Evolutionary conservation across 768 basidiomycete species (phyloP), one percentile per base, ranked within the genome.

Genomic region (Russula griseocarnosa): DNA sequence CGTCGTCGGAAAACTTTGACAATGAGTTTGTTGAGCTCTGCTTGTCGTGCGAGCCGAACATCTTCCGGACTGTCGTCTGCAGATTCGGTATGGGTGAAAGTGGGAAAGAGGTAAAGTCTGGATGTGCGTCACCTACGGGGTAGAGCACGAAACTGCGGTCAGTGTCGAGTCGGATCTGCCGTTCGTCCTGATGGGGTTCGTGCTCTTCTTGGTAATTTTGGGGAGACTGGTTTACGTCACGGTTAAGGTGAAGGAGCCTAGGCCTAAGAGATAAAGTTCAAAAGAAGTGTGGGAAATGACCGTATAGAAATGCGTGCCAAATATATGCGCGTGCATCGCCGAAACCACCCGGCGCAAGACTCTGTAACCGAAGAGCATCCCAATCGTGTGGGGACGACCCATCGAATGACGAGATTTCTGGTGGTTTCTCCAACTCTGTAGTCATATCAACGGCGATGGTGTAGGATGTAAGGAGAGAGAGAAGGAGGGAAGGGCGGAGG

Each of bases 71-170:
- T 64, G 16, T 68, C 69, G 50, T 58, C 62, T 64, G 62, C 30
- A 38, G 16, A 34, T 44, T 54, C 14, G 26, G 14, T 10, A 24
- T 64, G 38, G 52, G 46, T 50, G 42, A 38, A 22, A 32, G 34
- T n/a, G 38, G n/a, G 63, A 22, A 18, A 65, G 65, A 13, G 47
- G 58, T 32, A 63, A 22, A 26, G 50, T 32, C 32, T 51, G 58
- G 32, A 68, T 3, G 50, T 20, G 60, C 24, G 55, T 66, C 65
- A 62, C 93, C 90, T 82, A 85, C 86, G 71, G 94, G 91, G 76
- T 96, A 98, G 66, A 94, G 78, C 60, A 97, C 91, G 70, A 98
- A 98, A 68, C 92, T 94, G 54, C 94, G 84, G 74, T 94, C 86
- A 1, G 94, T 96, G 75, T 97, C 94, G 38, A 96, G 82, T 62